Base-by-base conservation (phyloP, 2,329 filamentous ascomycete genomes). In the Alternaria sp. region DNA sequence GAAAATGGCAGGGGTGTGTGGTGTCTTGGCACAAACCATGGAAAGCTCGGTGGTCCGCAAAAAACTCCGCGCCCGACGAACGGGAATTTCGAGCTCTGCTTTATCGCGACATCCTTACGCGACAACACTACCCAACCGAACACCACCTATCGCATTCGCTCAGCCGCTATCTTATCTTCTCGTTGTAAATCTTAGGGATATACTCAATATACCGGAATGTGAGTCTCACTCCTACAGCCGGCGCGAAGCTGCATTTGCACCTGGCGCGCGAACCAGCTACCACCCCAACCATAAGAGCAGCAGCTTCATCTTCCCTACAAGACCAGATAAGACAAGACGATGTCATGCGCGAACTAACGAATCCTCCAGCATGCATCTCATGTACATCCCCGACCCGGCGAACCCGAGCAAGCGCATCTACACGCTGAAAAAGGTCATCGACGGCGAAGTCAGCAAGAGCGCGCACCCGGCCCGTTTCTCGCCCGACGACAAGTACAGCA, bases 401-500 rank as follows among this genome's bases (percentile, higher is more conserved):
- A 94, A 95, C 58, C 65, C 71, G 55, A 25, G 59, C 86, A 95
- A 93, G 85, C 93, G 95, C 81, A 84, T 91, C 76, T 99, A 98
- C 87, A 98, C 96, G 51, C 89, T 98, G 70, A 95, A 97, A 85
- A 97, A 98, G 85, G 88, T 96, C 72, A 74, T 85, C 65, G 86
- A 89, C 73, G 91, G 91, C 78, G 89, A 93, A 79, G 93, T 97
- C 77, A 97, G 95, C 81, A 97, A 97, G 87, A 96, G 92, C 57
- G 96, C 96, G 60, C 95, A 98, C 84, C 95, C 96, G 50, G 96
- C 96, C 46, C 88, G 96, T 73, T 99, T 98, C 86, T 97, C 93
- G 50, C 96, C 96, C 68, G 96, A 99, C 83, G 96, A 99, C 87
- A 97, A 97, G 87, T 98, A 96, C 88, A 97, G 93, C 77, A 85